Evolutionary conservation across 2,329 filamentous ascomycete genomes (phyloP), one percentile per base, ranked within the genome.

Genomic region (Talaromyces albobiverticillius): DNA sequence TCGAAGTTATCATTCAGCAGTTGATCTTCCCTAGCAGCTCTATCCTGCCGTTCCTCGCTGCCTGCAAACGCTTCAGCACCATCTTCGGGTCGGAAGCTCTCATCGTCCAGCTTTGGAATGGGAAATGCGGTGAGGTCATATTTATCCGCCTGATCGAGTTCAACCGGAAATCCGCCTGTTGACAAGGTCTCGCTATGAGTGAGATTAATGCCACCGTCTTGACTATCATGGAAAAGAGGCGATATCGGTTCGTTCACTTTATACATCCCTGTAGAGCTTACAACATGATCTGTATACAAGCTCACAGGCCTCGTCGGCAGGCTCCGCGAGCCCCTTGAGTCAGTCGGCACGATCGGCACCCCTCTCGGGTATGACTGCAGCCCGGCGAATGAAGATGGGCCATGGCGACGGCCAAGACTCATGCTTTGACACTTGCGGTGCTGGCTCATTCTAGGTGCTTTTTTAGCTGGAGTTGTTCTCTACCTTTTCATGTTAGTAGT

Each of bases 31-130:
- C 2, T 16, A n/a, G 3, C 34, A 18, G 18, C 4, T 51, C 51
- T 4, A 57, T 20, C 3, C 41, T 41, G 11, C 48, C 9, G 13
- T 60, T 32, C 13, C 54, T 58, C 13, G 26, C 23, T 14, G 38
- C 23, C 3, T n/a, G 40, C 14, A 40, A 34, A 36, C 4, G 7
- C 43, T 32, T 46, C 18, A 4, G 18, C n/a, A 16, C 36, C 3
- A 7, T 36, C 23, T 14, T 25, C 20, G 10, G n/a, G 16, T 36
- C 14, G 32, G 6, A 36, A 36, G 32, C 9, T 36, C 16, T 31
- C 5, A 9, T 13, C 11, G 38, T 25, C 38, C 18, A 18, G 14
- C n/a, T 32, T 31, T 4, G 11, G 0, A 2, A 36, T 40, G 13
- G 20, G 25, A 22, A 14, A 40, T 22, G 25, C 22, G 10, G 9